Percentiles rank a stretch among this genome's conserved stretches.
Evolutionary conservation across 345 rosid species (phyloP).

Genomic region (Camelina neglecta): DNA sequence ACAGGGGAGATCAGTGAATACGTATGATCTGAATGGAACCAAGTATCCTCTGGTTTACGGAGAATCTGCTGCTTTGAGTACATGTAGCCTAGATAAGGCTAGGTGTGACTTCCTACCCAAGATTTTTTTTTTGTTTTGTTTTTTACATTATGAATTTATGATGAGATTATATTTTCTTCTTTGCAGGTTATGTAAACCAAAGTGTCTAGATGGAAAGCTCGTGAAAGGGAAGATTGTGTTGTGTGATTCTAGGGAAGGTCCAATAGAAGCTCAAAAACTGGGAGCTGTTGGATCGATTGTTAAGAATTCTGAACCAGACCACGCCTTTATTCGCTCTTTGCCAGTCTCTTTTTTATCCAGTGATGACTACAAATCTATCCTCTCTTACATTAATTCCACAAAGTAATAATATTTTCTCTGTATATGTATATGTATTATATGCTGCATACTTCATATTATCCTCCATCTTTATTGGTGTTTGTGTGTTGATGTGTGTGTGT

Average conservation of each 20-base stretch:
- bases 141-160: background rate
- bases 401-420: slow-evolving; percentile 39
- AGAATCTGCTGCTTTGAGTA: slow-evolving; percentile 26
- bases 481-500: too few species aligned
- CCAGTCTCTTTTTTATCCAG: slow-evolving; percentile 32
- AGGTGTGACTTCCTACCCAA: slow-evolving; percentile 28
- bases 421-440: background rate
- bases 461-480: background rate
- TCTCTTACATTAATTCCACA: slow-evolving; percentile 38
- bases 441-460: background rate
- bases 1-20: slow-evolving; percentile 52
- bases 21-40: slow-evolving; percentile 39
- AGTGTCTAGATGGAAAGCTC: slow-evolving; percentile 36
- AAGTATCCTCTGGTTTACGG: slow-evolving; percentile 45
- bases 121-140: background rate
- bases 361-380: background rate
- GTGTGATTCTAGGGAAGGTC: slow-evolving; percentile 18
- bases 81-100: slow-evolving; percentile 16
- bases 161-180: background rate
- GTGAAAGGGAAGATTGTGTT: slow-evolving; percentile 52
- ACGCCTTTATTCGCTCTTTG: slow-evolving; percentile 31
- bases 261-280: slow-evolving; percentile 7
- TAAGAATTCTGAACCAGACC: background rate
- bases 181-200: slow-evolving; percentile 36
- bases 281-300: slow-evolving; percentile 50